Conservation (phyloP, 306 rosid genomes). For the Gillenia trifoliata region DNA sequence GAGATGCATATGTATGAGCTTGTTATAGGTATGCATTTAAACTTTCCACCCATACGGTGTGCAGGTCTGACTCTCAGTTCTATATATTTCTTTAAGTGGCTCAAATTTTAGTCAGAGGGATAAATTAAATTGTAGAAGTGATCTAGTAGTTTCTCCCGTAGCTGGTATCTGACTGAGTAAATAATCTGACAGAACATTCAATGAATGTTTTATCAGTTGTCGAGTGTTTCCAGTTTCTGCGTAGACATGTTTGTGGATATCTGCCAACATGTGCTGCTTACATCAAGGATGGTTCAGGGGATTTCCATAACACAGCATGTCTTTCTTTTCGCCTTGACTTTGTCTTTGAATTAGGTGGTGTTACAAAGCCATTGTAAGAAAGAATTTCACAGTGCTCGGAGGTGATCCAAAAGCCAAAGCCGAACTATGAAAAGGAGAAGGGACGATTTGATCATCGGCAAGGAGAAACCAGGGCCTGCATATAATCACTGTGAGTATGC, state of each 20-base stretch:
- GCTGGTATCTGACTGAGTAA: neutral
- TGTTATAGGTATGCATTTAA: neutral
- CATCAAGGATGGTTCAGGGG: neutral
- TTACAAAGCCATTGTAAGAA: conserved; percentile 32
- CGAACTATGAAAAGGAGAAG: conserved; percentile 35
- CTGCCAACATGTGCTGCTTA: neutral
- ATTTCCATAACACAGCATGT: neutral
- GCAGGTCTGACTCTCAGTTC: neutral
- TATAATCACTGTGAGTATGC: conserved; percentile 76
- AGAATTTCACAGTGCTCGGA: conserved; percentile 57
- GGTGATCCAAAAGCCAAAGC: conserved; percentile 51
- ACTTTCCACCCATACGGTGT: neutral
- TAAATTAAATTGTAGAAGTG: neutral
- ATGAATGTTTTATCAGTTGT: neutral
- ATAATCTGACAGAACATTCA: neutral
- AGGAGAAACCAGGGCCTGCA: conserved; percentile 38
- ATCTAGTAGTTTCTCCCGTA: neutral
- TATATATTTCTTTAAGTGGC: neutral
- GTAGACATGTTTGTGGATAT: neutral
- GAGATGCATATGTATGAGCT: neutral
- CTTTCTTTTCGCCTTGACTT: neutral
- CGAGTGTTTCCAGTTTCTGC: neutral
- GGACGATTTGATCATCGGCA: conserved; percentile 17
- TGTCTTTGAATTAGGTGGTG: conserved; percentile 30
- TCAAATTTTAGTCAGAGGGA: neutral